Base-by-base conservation (phyloP, 2,329 filamentous ascomycete genomes). In the Monilinia polystroma region DNA sequence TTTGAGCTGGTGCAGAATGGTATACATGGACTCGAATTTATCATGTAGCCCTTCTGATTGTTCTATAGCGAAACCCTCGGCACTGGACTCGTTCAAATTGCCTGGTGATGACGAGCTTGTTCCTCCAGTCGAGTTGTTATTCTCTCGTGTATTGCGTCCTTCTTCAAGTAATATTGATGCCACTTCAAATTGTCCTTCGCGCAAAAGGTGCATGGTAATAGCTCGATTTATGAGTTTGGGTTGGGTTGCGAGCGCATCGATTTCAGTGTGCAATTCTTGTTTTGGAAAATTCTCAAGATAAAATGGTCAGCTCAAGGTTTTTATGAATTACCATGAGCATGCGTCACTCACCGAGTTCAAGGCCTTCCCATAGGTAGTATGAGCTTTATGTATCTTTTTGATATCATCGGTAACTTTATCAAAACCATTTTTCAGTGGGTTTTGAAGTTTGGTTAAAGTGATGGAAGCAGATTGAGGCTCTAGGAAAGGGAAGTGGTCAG, bases 121-220 rank as follows among this genome's bases (percentile, higher is more conserved):
- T 56, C 74, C 70, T 68, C 74, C 66, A 55, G 75, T 72, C 68
- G 77, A 74, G 69, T 29, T 14, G 69, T 29, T 14, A 74, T 73
- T 62, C 76, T 79, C 77, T 51, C 81, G 80, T 68, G 81, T 79
- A 32, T 80, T 76, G 64, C 81, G 79, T 41, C 85, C 86, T 81
- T 98, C 95, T 18, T 84, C 81, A 59, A 97, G 86, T 73, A 99
- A 97, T 1, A 89, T 92, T 20, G 89, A 87, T 16, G 94, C 94
- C 2, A 97, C 93, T 29, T 84, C 84, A 78, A 99, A 99, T 76
- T 97, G 91, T 59, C 95, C 95, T 79, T 98, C 94, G 52, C 95
- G 91, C 51, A 99, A 84, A 29, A 99, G 85, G 76, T 99, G 95
- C 93, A 98, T 97, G 12, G 91, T 91, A 73, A 99, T 96, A 8